phyloP scores from a whole-genome alignment of 768 basidiomycete species.

The Boletus rufocinnamomeus region DNA sequence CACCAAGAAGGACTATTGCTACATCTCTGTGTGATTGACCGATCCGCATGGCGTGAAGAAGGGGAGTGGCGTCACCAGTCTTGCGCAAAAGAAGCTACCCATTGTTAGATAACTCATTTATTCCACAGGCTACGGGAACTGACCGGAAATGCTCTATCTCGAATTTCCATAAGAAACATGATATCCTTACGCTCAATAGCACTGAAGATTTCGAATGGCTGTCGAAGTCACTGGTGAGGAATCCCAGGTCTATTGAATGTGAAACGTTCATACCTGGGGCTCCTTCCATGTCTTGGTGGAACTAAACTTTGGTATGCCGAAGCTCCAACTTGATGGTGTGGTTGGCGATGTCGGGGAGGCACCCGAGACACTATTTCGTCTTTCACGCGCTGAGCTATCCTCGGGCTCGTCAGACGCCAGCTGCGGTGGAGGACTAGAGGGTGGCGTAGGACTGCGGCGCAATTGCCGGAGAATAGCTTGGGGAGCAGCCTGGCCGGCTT shows the following conservation, averaged over 20 bases:
- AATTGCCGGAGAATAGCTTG: slow-evolving; percentile 58
- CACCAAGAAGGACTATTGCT: slow-evolving; percentile 84
- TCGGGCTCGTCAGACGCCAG: slow-evolving; percentile 25
- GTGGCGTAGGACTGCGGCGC: slow-evolving; percentile 46
- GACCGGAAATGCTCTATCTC: slow-evolving; percentile 80
- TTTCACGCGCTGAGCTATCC: slow-evolving; percentile 10
- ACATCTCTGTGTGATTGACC: slow-evolving; percentile 77
- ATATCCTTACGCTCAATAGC: slow-evolving; percentile 88
- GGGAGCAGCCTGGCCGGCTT: slow-evolving; percentile 62
- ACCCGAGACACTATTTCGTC: slow-evolving; percentile 19
- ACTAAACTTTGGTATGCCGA: slow-evolving; percentile 15
- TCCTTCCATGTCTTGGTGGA: slow-evolving; percentile 46
- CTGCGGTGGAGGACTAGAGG: slow-evolving; percentile 21
- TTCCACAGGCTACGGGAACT: slow-evolving; percentile 28
- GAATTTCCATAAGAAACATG: slow-evolving; percentile 78
- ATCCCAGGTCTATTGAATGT: neutral
- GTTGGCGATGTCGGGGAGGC: slow-evolving; percentile 28
- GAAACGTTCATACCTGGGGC: slow-evolving; percentile 46
- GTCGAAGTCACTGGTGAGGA: neutral
- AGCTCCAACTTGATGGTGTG: slow-evolving; percentile 14
- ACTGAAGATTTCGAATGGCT: slow-evolving; percentile 71
- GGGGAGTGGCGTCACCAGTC: slow-evolving; percentile 82
- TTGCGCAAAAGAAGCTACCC: slow-evolving; percentile 76
- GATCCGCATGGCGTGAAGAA: slow-evolving; percentile 88
- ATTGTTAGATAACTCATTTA: neutral